Percentiles rank a stretch among this genome's conserved stretches.
Evolutionary conservation across 768 basidiomycete species (phyloP).

Genomic region (Boletus rubescentipes): DNA sequence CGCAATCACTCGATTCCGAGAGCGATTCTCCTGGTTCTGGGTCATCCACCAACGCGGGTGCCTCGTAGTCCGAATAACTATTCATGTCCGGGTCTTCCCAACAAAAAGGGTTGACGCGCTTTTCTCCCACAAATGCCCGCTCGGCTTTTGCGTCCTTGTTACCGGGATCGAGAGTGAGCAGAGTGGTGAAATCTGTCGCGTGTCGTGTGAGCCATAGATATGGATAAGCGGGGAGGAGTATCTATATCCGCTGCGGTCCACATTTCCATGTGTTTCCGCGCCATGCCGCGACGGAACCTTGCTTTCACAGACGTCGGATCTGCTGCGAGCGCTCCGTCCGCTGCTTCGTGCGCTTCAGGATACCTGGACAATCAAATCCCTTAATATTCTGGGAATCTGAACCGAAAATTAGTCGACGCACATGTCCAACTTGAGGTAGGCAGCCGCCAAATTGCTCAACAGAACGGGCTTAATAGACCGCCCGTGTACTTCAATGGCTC

Average conservation of each 20-base stretch:
- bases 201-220: background rate
- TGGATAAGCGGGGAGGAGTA: background rate
- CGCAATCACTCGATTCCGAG: slow-evolving; percentile 56
- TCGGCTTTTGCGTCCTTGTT: slow-evolving; percentile 20
- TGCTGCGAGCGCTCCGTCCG: slow-evolving; percentile 24
- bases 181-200: slow-evolving; percentile 27
- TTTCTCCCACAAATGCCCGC: slow-evolving; percentile 10
- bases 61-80: slow-evolving; percentile 16
- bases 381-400: background rate
- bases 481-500: slow-evolving; percentile 39
- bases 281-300: slow-evolving; percentile 35
- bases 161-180: slow-evolving; percentile 29
- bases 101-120: background rate
- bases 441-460: slow-evolving; percentile 42
- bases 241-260: slow-evolving; percentile 24
- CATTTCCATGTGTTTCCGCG: slow-evolving; percentile 29
- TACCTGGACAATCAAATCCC: slow-evolving; percentile 16
- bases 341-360: slow-evolving; percentile 29
- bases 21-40: slow-evolving; percentile 39
- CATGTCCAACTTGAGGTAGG: slow-evolving; percentile 44
- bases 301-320: slow-evolving; percentile 36
- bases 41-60: slow-evolving; percentile 22
- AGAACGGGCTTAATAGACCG: slow-evolving; percentile 32
- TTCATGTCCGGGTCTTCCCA: background rate
- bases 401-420: slow-evolving; percentile 6